Evolutionary conservation across 2,329 filamentous ascomycete genomes (phyloP).

Genomic region (Fusarium cicatricum): DNA sequence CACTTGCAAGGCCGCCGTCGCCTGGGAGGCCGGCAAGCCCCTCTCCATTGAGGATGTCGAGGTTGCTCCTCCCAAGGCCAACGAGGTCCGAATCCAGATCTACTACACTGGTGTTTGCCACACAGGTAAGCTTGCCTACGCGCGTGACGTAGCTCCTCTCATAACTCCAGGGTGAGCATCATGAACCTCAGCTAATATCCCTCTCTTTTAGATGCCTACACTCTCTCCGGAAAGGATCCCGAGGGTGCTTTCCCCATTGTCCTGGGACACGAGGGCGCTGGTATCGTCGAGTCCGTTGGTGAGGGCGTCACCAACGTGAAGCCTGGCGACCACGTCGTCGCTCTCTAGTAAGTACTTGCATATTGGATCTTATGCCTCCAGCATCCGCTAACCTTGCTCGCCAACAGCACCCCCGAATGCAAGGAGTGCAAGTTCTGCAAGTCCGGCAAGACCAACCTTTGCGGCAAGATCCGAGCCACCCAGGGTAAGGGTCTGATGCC

Average conservation of each 20-base stretch:
- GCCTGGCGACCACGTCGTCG: conserved; percentile 88
- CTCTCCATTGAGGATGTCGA: conserved; percentile 91
- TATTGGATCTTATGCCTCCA: too few species aligned
- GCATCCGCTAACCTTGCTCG: conserved; percentile 13
- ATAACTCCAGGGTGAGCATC: not conserved
- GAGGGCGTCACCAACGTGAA: conserved; percentile 96
- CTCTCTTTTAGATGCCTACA: conserved; percentile 79
- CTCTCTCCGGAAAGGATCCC: conserved; percentile 93
- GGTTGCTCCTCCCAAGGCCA: conserved; percentile 85
- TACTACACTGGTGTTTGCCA: conserved; percentile 99
- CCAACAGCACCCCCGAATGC: conserved; percentile 88
- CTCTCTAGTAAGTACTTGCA: conserved; percentile 73
- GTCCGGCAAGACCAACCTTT: conserved; percentile 98
- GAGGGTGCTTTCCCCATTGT: conserved; percentile 93
- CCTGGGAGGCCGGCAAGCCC: conserved; percentile 94
- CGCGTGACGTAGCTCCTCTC: conserved; percentile 13
- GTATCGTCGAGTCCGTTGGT: conserved; percentile 91
- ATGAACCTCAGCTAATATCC: conserved; percentile 22
- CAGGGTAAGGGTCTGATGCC: conserved; percentile 98
- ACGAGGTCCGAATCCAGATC: conserved; percentile 97
- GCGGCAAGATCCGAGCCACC: conserved; percentile 97
- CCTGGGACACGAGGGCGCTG: conserved; percentile 89
- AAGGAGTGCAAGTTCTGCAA: conserved; percentile 99
- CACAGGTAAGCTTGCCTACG: conserved; percentile 69
- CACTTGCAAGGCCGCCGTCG: conserved; percentile 96